phyloP scores from a whole-genome alignment of 176 grass and related monocot genomes.

The Avena atlantica region DNA sequence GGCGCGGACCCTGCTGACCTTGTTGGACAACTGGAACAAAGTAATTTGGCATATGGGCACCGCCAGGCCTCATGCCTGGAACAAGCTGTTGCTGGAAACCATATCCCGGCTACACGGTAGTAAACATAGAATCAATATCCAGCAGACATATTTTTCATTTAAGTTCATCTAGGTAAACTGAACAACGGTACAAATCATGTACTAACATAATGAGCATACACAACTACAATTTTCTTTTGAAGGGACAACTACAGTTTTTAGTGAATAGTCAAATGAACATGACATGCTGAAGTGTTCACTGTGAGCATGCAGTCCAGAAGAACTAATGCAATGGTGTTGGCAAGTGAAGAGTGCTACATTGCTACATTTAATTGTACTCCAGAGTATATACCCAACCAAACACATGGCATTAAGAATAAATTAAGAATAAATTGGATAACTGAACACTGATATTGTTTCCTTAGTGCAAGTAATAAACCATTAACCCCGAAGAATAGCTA shows the following conservation, averaged over 20 bases:
- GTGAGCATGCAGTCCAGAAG: neutral
- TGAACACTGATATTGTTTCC: constrained; percentile 24
- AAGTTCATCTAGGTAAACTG: constrained; percentile 2
- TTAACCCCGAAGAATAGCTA: neutral
- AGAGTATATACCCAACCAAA: neutral
- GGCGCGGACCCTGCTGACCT: constrained; percentile 82
- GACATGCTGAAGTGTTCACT: neutral
- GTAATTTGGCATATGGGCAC: constrained; percentile 78
- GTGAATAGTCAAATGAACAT: constrained; percentile 22
- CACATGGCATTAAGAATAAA: neutral
- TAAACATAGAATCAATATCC: constrained; percentile 27
- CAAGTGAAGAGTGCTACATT: neutral
- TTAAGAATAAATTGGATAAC: constrained; percentile 16
- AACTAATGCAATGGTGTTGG: constrained; percentile 1
- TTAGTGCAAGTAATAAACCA: neutral
- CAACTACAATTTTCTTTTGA: neutral
- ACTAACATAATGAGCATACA: constrained; percentile 15
- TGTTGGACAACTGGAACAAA: constrained; percentile 79
- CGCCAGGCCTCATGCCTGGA: constrained; percentile 92
- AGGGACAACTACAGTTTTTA: neutral
- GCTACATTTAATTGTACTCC: constrained; percentile 14
- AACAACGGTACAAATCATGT: neutral
- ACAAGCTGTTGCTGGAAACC: constrained; percentile 93
- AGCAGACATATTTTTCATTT: neutral
- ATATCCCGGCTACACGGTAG: constrained; percentile 65